Base-by-base conservation (phyloP, 164 flowering plant genomes). In the Liquidambar formosana region DNA sequence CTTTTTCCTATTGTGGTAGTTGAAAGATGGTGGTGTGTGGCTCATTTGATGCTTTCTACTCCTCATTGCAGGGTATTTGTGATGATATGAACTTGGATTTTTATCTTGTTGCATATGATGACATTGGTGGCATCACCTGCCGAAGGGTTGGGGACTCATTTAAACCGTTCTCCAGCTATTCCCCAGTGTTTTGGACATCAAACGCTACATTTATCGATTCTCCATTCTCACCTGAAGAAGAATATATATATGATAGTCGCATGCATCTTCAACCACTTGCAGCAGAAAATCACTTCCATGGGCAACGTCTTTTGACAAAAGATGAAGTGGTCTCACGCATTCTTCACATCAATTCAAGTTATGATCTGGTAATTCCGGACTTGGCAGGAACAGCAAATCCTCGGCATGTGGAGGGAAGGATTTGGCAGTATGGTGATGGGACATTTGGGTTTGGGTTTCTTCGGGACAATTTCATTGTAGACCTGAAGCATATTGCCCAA, bases 381-480 rank as follows among this genome's bases (percentile, higher is more conserved):
- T 59, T 80, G 25, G 81, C 81, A 3, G 88, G 76, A 61, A 69
- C 83, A 47, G 65, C 71, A 38, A 75, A 82, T 74, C 76, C 83
- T 51, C 69, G 76, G 67, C 75, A 75, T 13, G 82, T 70, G 16
- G 96, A 89, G 71, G 97, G 97, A 45, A 86, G 97, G 81, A 82
- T 92, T 66, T 92, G 99, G 99, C 91, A 77, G 78, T 94, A 94
- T 68, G 51, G 52, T 12, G 73, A 86, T 81, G 97, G 97, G 51
- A 86, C 89, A 13, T 89, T 91, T 72, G 97, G 97, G 19, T 92
- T 89, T 82, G 97, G 97, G n/a, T 89, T 92, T 78, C 85, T 92
- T 25, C 75, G 89, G 38, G 84, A 91, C 69, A 76, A 83, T 71
- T 82, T 80, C 66, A 81, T 87, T 53, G 72, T 88, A 59, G 97